phyloP scores from a whole-genome alignment of 257 asterid genomes.

The Verbena officinalis region DNA sequence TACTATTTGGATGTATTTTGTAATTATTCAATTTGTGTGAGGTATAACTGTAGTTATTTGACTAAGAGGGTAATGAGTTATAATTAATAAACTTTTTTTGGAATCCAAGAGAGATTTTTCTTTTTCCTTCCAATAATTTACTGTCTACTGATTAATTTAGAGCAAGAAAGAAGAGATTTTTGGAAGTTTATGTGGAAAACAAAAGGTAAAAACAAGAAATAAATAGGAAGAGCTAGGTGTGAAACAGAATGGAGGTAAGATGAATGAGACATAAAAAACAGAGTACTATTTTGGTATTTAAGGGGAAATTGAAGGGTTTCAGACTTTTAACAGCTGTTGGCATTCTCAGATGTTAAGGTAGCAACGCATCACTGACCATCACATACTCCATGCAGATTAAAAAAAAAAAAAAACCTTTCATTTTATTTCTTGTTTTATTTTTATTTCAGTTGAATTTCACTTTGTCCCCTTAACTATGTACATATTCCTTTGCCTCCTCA shows the following conservation, averaged over 20 bases:
- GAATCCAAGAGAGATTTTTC: too few relatives aligned
- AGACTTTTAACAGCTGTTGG: conserved; percentile 36
- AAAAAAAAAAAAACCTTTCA: too few relatives aligned
- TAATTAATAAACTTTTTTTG: too few relatives aligned
- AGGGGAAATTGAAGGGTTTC: conserved; percentile 11
- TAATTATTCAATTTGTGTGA: too few relatives aligned
- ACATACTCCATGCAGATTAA: background rate
- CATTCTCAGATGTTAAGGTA: conserved; percentile 39
- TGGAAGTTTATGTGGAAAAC: background rate
- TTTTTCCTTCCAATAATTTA: too few relatives aligned
- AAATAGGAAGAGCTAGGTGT: background rate
- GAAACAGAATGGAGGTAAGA: conserved; percentile 30
- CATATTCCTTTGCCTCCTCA: background rate
- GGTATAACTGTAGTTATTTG: too few relatives aligned
- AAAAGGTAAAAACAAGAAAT: background rate
- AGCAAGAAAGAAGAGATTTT: background rate
- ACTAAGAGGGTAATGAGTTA: too few relatives aligned
- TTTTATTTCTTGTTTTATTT: too few relatives aligned
- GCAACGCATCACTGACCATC: conserved; percentile 9
- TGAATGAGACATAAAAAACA: conserved; percentile 20
- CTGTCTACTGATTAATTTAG: too few relatives aligned
- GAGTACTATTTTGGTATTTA: conserved; percentile 25
- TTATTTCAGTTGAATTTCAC: background rate
- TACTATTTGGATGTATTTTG: too few relatives aligned
- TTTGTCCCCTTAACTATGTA: background rate